A percentile compares a stretch with the other conserved stretches of the same genome.
Conservation (phyloP, 805 yeast genomes). For the Metschnikowia dekortorum region DNA sequence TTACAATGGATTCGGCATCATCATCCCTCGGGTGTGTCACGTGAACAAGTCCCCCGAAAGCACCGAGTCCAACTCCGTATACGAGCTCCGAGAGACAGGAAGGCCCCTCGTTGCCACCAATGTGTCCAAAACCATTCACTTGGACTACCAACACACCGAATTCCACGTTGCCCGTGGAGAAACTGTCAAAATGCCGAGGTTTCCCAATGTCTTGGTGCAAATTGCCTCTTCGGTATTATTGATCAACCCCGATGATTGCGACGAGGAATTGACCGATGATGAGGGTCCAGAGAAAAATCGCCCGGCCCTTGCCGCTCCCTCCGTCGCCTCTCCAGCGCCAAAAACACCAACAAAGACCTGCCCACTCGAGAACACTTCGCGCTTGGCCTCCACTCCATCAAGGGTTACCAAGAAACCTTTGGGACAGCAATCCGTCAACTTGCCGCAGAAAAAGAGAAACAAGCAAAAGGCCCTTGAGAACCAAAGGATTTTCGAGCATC, state of each 20-base stretch:
- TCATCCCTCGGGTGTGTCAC: conserved; percentile 50
- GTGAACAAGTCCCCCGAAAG: conserved; percentile 21
- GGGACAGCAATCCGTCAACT: not conserved
- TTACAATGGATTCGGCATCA: conserved; percentile 70
- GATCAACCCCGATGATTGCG: conserved; percentile 44
- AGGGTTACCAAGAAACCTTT: conserved; percentile 4
- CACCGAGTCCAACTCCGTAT: conserved; percentile 5
- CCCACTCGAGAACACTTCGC: not conserved
- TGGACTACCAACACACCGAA: conserved; percentile 44
- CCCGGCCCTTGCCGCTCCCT: not conserved
- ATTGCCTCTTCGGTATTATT: conserved; percentile 62
- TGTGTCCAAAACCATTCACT: conserved; percentile 34
- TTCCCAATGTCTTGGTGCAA: conserved; percentile 60
- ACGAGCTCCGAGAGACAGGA: conserved; percentile 20
- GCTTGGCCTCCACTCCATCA: not conserved
- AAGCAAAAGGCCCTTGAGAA: too few relatives aligned
- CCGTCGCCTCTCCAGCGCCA: not conserved
- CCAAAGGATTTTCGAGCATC: too few relatives aligned
- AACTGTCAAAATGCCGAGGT: conserved; percentile 57
- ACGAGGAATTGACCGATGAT: conserved; percentile 44
- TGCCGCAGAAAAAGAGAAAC: not conserved
- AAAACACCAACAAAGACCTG: not conserved
- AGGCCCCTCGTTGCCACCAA: conserved; percentile 18
- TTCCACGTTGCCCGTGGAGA: conserved; percentile 60
- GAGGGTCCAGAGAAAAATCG: conserved; percentile 18